Percentiles rank a stretch among this genome's conserved stretches.
Conservation (phyloP, 371 early-diverging fungal species). For the Coemansia sp. region DNA sequence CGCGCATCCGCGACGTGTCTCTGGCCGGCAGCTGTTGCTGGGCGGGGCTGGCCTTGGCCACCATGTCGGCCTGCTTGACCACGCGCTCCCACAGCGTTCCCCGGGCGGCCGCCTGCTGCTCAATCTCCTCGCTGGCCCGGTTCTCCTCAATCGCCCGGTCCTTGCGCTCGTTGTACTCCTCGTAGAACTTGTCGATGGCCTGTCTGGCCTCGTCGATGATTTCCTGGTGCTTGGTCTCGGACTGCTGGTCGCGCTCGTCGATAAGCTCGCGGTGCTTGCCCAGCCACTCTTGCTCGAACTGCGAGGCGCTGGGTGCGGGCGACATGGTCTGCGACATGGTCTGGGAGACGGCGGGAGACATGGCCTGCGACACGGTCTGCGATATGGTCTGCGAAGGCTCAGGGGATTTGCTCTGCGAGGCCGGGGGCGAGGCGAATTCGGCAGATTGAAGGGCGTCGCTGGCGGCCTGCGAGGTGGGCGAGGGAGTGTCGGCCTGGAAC, state of each 20-base stretch:
- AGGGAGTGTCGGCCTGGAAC: conserved; percentile 48
- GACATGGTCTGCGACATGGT: background rate
- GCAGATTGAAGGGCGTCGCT: conserved; percentile 5
- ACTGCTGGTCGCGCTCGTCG: conserved; percentile 73
- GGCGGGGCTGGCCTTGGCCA: conserved; percentile 33
- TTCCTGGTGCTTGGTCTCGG: conserved; percentile 68
- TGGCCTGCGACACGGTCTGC: too few relatives aligned
- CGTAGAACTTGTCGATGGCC: conserved; percentile 89
- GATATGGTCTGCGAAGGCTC: too few relatives aligned
- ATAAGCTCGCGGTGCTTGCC: conserved; percentile 71
- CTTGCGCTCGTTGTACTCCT: conserved; percentile 92
- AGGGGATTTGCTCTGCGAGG: background rate
- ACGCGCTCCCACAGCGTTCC: conserved; percentile 78
- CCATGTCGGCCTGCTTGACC: conserved; percentile 64
- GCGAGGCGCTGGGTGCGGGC: conserved; percentile 4
- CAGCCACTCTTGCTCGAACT: conserved; percentile 66
- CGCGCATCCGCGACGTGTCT: conserved; percentile 80
- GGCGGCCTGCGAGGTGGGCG: conserved; percentile 4
- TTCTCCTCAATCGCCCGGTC: conserved; percentile 74
- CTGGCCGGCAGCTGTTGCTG: conserved; percentile 32
- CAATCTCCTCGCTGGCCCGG: conserved; percentile 54
- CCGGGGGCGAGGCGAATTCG: background rate
- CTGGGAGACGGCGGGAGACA: background rate
- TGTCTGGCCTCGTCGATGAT: conserved; percentile 72
- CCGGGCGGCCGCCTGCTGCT: conserved; percentile 60